Evolutionary conservation across 495 filamentous ascomycete species (phyloP), one percentile per base, ranked within the genome.

Genomic region (Xylaria curta): DNA sequence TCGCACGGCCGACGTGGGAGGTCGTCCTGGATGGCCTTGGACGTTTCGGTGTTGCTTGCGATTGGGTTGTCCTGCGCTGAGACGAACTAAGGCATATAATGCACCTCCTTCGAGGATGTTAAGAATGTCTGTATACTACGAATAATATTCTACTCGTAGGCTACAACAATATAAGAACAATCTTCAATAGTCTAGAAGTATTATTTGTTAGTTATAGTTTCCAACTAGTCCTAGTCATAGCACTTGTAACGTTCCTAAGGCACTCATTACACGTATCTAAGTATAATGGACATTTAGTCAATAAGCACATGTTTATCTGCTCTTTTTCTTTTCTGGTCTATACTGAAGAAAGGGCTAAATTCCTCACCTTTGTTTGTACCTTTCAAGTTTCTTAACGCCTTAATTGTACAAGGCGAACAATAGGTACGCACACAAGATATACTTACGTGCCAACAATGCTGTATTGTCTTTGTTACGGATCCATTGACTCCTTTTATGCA

Each of bases 1-100:
- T 86, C 38, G 78, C 70, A 40, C 78, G 79, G 42, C 83, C 84
- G 3, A 80, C 79, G 13, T 86, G 84, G 84, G 84, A 85, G 67
- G 75, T 85, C 42, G 70, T 72, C 47, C 44, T 86, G 4, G 78
- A 74, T 8, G 83, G 70, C 12, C 71, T 72, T 42, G 72, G 76
- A 9, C 72, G 71, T 9, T 86, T 84, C 82, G 76, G 75, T 9
- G 84, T 86, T 33, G 82, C 80, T 7, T 85, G 83, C 56, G 80
- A 84, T 56, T 86, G 84, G 84, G 78, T 69, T 71, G 69, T 79
- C 24, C 21, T 77, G 42, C 21, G 64, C 6, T 76, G 59, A 73
- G 59, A 64, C 28, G 40, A 21, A 53, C 19, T 3, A 40, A 53
- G 17, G 12, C 15, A 10, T 51, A n/a, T 40, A 46, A 40, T 4